Evolutionary conservation across 352 stramenopile species (phyloP), one percentile per base, ranked within the genome.

Genomic region (Phytophthora sansomeana): DNA sequence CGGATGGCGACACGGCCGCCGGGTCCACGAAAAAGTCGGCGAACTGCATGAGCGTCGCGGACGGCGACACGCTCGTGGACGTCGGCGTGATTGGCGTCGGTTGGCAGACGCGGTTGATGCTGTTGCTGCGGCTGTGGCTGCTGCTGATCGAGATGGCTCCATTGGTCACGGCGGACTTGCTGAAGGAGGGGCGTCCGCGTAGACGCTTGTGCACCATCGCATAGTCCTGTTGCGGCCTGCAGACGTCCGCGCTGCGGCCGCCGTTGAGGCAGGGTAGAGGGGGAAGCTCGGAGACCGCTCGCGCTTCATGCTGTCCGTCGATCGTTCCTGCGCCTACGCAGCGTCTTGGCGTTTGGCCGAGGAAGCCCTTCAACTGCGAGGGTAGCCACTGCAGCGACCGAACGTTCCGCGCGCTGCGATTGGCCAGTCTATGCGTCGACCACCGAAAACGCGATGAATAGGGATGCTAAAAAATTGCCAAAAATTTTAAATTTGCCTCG

Each of bases 191-290:
- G 58, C 71, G 58, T 0, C 62, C 61, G 41, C 73, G 75, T 17
- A 87, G 63, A 6, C 75, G 79, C 67, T 85, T 88, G 62, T 81
- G 69, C 48, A 78, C 62, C 38, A 80, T 51, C 6, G 53, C 43
- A 54, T 68, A 69, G 44, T 75, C 56, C 19, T 79, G 72, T 13
- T 65, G 60, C 16, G 76, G 66, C 43, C 54, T 72, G 59, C 35
- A 77, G 17, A 72, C 60, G 32, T 59, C 41, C 13, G 66, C 47
- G 49, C 59, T 52, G 60, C 50, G 61, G 36, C 43, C 56, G 58
- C 57, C 63, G 48, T 71, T 75, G 28, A 74, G 46, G 41, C 65
- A 67, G 8, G 65, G 60, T 32, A 82, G 49, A 14, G 54, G 21
- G 58, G 30, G 32, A 73, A 50, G 48, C 69, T 74, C 38, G 73